Evolutionary conservation across 2,329 filamentous ascomycete species (phyloP).

Genomic region (Colletotrichum tabaci): DNA sequence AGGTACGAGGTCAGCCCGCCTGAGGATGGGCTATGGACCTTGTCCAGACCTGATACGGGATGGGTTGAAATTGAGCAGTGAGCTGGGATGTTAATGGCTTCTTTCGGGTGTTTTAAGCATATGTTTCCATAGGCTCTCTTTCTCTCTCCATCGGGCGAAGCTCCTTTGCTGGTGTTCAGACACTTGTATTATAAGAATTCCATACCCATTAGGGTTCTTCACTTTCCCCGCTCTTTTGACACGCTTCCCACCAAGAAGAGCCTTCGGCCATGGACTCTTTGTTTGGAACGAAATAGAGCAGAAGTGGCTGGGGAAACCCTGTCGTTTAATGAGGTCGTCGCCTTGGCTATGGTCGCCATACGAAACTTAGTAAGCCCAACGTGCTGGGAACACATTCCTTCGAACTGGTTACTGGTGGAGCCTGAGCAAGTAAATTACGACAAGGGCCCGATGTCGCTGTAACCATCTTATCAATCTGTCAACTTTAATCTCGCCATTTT

Average conservation of each 20-base stretch:
- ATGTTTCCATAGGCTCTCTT: no score
- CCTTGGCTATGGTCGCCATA: not conserved
- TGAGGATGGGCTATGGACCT: no score
- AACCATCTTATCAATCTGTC: constrained; percentile 6
- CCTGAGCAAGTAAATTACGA: not conserved
- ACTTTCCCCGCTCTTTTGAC: not conserved
- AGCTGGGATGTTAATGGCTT: no score
- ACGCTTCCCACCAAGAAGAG: not conserved
- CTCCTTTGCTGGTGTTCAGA: not conserved
- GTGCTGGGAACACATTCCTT: not conserved
- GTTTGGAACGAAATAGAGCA: not conserved
- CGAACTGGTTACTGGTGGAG: not conserved
- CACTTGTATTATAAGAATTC: not conserved
- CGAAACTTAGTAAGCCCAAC: not conserved
- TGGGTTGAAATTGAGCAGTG: no score
- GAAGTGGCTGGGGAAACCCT: not conserved
- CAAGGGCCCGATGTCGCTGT: not conserved
- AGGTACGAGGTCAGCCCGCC: not conserved
- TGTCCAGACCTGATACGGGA: no score
- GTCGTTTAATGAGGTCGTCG: not conserved
- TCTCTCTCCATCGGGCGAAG: no score
- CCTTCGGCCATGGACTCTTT: not conserved
- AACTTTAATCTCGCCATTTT: not conserved
- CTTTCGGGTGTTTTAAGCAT: no score
- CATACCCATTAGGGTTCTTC: not conserved